phyloP scores from a whole-genome alignment of 495 filamentous ascomycete species.

The Neurospora sp. region DNA sequence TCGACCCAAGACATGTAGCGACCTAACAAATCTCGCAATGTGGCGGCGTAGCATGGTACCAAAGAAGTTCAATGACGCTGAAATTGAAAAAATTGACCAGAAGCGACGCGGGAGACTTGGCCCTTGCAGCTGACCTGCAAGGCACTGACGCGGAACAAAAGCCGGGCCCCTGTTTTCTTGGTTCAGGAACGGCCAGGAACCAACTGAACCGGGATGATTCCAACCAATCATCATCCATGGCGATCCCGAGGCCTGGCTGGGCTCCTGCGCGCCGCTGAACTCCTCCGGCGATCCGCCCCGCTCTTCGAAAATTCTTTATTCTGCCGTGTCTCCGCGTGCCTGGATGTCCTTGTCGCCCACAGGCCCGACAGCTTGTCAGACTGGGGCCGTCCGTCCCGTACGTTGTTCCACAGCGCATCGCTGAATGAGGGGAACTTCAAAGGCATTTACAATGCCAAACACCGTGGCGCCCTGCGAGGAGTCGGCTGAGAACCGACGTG shows the following conservation, averaged over 20 bases:
- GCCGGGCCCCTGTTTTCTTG: constrained; percentile 5
- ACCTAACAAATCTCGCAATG: constrained; percentile 8
- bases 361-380: neutral
- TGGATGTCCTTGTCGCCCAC: neutral
- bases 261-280: neutral
- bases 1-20: neutral
- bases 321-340: neutral
- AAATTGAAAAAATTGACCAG: neutral
- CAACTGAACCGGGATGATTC: constrained; percentile 11
- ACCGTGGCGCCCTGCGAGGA: neutral
- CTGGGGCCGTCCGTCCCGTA: neutral
- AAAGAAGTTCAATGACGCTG: neutral
- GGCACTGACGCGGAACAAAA: constrained; percentile 9
- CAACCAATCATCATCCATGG: constrained; percentile 6
- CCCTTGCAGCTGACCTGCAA: constrained; percentile 17
- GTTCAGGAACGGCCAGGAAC: constrained; percentile 8
- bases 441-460: neutral
- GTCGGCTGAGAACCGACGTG: neutral
- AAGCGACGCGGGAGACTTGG: constrained; percentile 1
- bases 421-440: neutral
- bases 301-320: neutral
- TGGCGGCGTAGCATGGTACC: neutral
- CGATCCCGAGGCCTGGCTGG: neutral
- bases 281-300: neutral
- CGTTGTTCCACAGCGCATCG: neutral